phyloP scores from a whole-genome alignment of 768 basidiomycete genomes.

The Termitomyces sp. region DNA sequence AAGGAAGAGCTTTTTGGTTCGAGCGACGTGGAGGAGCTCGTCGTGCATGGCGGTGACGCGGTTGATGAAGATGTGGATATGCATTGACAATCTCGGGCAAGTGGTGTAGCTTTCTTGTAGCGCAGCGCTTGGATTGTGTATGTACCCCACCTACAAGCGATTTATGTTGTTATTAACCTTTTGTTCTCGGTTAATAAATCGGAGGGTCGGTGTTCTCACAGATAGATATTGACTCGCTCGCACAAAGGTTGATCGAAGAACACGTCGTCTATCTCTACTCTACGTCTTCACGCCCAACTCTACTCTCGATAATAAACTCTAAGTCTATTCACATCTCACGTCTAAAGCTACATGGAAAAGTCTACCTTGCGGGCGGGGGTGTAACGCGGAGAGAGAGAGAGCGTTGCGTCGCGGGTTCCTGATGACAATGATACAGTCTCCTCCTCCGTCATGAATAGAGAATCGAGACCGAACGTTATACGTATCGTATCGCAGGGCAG shows the following conservation, averaged over 20 bases:
- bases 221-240: too few species aligned
- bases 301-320: not conserved
- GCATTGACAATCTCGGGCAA: conserved; percentile 1
- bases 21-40: conserved; percentile 26
- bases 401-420: not conserved
- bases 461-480: too few species aligned
- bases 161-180: too few species aligned
- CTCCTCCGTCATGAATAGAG: too few species aligned
- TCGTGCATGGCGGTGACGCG: conserved; percentile 3
- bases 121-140: not conserved
- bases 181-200: not conserved
- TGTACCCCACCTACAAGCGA: too few species aligned
- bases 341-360: conserved; percentile 1
- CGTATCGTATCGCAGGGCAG: too few species aligned
- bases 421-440: too few species aligned
- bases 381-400: too few species aligned
- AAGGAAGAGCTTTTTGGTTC: conserved; percentile 33
- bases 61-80: conserved; percentile 23
- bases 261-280: too few species aligned
- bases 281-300: not conserved
- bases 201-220: not conserved
- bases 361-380: not conserved
- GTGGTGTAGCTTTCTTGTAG: not conserved
- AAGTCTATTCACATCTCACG: not conserved
- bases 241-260: not conserved